These are phyloP conservation scores for Aspergillus haitiensis DNA, from an alignment of 495 filamentous ascomycete species.

Conservation along the genomic window DNA sequence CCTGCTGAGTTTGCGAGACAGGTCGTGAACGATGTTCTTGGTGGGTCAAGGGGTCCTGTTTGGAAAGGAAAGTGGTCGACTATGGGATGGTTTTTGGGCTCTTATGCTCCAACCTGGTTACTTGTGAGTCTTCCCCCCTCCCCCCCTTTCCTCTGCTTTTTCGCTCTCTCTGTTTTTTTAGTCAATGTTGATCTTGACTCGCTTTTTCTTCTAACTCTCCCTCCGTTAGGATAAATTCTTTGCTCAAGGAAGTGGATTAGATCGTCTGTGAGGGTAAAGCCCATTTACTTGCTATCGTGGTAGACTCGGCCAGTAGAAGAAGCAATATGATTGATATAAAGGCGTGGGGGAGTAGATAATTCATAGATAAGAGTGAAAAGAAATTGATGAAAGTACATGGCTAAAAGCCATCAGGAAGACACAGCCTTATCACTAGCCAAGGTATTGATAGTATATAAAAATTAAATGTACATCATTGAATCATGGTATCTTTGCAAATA, in stretches of 20 bases:
- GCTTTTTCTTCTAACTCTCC: background rate
- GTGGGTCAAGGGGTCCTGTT: constrained; percentile 19
- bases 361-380: no score
- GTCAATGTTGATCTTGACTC: no score
- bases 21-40: constrained; percentile 24
- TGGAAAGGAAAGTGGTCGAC: constrained; percentile 27
- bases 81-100: constrained; percentile 15
- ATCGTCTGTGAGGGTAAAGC: background rate
- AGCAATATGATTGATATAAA: no score
- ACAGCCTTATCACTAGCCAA: no score
- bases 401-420: no score
- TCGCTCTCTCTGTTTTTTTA: no score
- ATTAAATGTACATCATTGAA: background rate
- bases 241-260: background rate
- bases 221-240: no score
- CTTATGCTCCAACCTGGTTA: constrained; percentile 21
- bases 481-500: background rate
- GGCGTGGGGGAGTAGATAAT: no score
- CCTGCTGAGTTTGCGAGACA: constrained; percentile 18
- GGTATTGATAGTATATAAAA: background rate
- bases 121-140: constrained; percentile 18
- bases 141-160: no score
- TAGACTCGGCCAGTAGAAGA: no score
- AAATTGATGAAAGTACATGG: no score
- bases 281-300: no score